Percentiles rank a stretch among this genome's conserved stretches.
Conservation (phyloP, 345 rosid genomes). For the Rhizophora apiculata region DNA sequence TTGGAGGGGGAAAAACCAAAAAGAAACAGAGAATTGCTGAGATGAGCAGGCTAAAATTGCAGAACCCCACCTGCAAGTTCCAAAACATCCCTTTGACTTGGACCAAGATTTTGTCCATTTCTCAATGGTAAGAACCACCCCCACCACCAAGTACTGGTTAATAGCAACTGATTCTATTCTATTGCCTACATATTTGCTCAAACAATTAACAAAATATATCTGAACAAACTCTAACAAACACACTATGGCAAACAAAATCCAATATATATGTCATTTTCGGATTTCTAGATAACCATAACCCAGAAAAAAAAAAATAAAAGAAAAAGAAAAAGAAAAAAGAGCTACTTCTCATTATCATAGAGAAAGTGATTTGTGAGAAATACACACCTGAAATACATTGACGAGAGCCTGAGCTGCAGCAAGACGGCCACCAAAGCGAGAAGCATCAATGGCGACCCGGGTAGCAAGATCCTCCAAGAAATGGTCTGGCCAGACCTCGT, state of each 20-base stretch:
- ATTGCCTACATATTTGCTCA: constrained; percentile 6
- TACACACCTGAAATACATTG: constrained; percentile 68
- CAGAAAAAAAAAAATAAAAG: no score
- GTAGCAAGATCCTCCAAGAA: constrained; percentile 79
- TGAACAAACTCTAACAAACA: background rate
- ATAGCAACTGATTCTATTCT: constrained; percentile 1
- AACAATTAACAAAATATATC: background rate
- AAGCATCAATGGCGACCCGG: constrained; percentile 65
- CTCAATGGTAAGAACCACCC: background rate
- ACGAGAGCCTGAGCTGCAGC: constrained; percentile 69
- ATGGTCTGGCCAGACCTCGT: constrained; percentile 91
- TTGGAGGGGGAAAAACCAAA: background rate
- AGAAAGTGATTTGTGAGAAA: no score
- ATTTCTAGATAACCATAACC: background rate
- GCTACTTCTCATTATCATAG: background rate
- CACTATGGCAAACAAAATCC: constrained; percentile 1
- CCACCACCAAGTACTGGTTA: no score
- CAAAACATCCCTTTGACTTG: constrained; percentile 26
- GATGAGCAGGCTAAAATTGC: background rate
- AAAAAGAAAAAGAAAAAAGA: no score
- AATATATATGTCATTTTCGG: background rate
- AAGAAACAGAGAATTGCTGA: background rate
- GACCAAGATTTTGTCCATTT: constrained; percentile 46
- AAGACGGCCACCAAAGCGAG: constrained; percentile 53
- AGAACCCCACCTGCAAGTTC: constrained; percentile 11